These are phyloP conservation scores for Mucor plumbeus DNA, from an alignment of 371 early-diverging fungal species.

Conservation along the genomic window DNA sequence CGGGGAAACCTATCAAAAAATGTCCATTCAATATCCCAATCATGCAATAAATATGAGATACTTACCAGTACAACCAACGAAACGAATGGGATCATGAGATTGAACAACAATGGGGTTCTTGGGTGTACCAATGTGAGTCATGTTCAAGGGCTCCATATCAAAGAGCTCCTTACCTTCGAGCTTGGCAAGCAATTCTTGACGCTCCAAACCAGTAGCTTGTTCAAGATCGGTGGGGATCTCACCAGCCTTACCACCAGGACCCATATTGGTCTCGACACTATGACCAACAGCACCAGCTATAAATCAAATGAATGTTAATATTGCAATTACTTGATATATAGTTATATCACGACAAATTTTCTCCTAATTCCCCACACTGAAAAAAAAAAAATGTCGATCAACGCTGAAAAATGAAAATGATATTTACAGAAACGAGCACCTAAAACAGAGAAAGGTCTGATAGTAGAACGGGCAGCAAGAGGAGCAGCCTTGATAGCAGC, in stretches of 20 bases:
- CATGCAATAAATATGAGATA: background rate
- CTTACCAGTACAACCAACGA: constrained; percentile 94
- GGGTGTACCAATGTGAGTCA: constrained; percentile 83
- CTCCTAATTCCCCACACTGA: background rate
- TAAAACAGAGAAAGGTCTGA: constrained; percentile 43
- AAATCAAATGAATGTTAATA: background rate
- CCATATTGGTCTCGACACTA: constrained; percentile 61
- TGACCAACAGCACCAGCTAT: constrained; percentile 48
- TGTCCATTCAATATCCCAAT: background rate
- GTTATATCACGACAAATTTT: background rate
- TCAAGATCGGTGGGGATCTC: constrained; percentile 86
- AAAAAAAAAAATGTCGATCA: background rate
- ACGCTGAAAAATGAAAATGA: background rate
- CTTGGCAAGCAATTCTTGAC: constrained; percentile 85
- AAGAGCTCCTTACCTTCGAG: constrained; percentile 89
- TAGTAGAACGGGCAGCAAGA: constrained; percentile 29
- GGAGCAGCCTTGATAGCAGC: constrained; percentile 45
- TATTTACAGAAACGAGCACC: constrained; percentile 44
- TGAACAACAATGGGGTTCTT: constrained; percentile 86
- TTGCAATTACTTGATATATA: background rate
- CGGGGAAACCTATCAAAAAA: constrained; percentile 73
- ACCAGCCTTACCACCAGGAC: constrained; percentile 71
- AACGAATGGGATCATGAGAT: constrained; percentile 83
- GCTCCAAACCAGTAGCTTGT: constrained; percentile 92
- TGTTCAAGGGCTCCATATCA: constrained; percentile 82